Percentiles rank a stretch among this genome's conserved stretches.
phyloP scores from a whole-genome alignment of 2,329 filamentous ascomycete species.

The Balansia obtecta region DNA sequence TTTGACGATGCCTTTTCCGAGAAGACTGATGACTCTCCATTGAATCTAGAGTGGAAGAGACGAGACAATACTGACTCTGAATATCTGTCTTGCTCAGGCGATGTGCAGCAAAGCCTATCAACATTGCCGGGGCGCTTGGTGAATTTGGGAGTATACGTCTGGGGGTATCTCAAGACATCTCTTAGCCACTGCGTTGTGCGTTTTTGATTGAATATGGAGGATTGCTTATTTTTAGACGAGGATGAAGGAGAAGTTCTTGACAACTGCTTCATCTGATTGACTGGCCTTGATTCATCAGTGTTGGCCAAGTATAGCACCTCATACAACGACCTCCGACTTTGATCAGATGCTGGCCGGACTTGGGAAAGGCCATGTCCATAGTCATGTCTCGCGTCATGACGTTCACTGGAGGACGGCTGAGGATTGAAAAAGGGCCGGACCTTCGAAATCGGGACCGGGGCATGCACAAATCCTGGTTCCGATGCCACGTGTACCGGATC shows the following conservation, averaged over 20 bases:
- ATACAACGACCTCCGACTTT: neutral
- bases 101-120: conserved; percentile 5
- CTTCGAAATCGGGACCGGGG: conserved; percentile 10
- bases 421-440: conserved; percentile 8
- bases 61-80: conserved; percentile 13
- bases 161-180: conserved; percentile 16
- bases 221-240: conserved; percentile 12
- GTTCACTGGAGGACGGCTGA: neutral
- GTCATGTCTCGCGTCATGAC: neutral
- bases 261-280: neutral
- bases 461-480: conserved; percentile 6
- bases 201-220: conserved; percentile 20
- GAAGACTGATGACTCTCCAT: conserved; percentile 9
- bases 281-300: neutral
- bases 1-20: conserved; percentile 12
- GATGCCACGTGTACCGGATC: neutral
- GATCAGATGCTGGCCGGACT: neutral
- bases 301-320: neutral
- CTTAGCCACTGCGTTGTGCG: conserved; percentile 23
- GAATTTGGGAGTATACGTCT: conserved; percentile 14
- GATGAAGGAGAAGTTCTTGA: neutral
- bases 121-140: conserved; percentile 15
- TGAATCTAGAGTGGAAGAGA: conserved; percentile 8
- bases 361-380: conserved; percentile 7
- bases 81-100: conserved; percentile 9